Percentiles rank a stretch among this genome's conserved stretches.
These are phyloP conservation scores for Collybia nuda DNA, from an alignment of 768 basidiomycete genomes.

Conservation along the genomic window DNA sequence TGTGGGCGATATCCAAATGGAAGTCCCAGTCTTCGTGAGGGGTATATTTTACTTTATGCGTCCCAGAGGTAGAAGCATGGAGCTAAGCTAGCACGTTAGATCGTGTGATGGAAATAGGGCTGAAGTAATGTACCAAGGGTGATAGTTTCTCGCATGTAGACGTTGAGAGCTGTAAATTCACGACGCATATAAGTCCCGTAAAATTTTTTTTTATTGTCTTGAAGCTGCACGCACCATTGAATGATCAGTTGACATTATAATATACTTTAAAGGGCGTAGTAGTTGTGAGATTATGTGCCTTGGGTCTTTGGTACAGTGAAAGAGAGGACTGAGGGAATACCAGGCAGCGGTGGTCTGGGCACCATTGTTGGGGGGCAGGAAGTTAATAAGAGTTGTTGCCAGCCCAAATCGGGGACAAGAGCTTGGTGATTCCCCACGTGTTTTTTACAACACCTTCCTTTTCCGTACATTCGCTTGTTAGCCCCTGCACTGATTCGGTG, in stretches of 20 bases:
- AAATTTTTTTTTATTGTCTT: neutral
- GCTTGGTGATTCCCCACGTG: conserved; percentile 23
- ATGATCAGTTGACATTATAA: conserved; percentile 35
- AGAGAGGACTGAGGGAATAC: neutral
- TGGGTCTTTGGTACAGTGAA: neutral
- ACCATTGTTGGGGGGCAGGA: conserved; percentile 7
- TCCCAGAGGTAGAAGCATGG: conserved; percentile 37
- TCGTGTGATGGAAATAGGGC: neutral
- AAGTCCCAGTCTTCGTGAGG: conserved; percentile 67
- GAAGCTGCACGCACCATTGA: conserved; percentile 29
- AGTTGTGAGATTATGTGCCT: neutral
- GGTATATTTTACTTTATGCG: conserved; percentile 65
- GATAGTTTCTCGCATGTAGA: conserved; percentile 14
- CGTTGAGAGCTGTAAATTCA: conserved; percentile 8
- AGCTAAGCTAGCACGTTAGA: conserved; percentile 10
- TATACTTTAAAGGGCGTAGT: conserved; percentile 1
- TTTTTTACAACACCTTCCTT: conserved; percentile 27
- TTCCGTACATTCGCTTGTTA: conserved; percentile 23
- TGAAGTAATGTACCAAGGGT: conserved; percentile 11
- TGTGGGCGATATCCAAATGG: conserved; percentile 49
- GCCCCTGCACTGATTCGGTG: conserved; percentile 9
- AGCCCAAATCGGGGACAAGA: conserved; percentile 28
- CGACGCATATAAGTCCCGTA: conserved; percentile 7
- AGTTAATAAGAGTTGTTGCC: conserved; percentile 11
- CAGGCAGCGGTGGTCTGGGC: conserved; percentile 6